Evolutionary conservation across 257 asterid species (phyloP).

Genomic region (Catharanthus roseus): DNA sequence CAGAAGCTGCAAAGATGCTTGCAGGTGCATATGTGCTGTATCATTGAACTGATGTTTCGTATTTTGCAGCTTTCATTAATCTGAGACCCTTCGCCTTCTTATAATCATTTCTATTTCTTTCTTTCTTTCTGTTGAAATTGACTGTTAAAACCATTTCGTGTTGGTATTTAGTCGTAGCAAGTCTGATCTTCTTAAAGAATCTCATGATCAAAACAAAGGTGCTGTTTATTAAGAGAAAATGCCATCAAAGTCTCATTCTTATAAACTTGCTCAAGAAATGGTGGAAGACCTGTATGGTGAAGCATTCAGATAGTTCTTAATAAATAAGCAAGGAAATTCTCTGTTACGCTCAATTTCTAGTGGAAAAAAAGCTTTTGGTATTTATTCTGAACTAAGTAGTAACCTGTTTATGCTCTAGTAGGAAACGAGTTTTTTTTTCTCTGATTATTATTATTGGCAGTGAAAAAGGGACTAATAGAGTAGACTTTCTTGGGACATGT

Average conservation of each 20-base stretch:
- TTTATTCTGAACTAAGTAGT: neutral
- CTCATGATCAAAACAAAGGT: neutral
- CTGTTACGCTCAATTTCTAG: neutral
- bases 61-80: neutral
- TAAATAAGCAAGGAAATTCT: neutral
- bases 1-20: slow-evolving; percentile 83
- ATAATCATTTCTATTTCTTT: neutral
- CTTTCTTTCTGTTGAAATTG: neutral
- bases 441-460: too few species aligned
- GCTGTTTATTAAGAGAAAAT: neutral
- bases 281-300: neutral
- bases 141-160: neutral
- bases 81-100: too few species aligned
- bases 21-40: slow-evolving; percentile 46
- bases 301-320: neutral
- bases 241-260: neutral
- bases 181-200: neutral
- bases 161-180: neutral
- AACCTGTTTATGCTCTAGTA: neutral
- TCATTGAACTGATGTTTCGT: neutral
- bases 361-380: neutral
- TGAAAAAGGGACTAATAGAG: neutral
- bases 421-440: neutral
- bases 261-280: neutral
- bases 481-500: neutral